Base-by-base conservation (phyloP, 2,329 filamentous ascomycete genomes). In the Rachicladosporium sp. region DNA sequence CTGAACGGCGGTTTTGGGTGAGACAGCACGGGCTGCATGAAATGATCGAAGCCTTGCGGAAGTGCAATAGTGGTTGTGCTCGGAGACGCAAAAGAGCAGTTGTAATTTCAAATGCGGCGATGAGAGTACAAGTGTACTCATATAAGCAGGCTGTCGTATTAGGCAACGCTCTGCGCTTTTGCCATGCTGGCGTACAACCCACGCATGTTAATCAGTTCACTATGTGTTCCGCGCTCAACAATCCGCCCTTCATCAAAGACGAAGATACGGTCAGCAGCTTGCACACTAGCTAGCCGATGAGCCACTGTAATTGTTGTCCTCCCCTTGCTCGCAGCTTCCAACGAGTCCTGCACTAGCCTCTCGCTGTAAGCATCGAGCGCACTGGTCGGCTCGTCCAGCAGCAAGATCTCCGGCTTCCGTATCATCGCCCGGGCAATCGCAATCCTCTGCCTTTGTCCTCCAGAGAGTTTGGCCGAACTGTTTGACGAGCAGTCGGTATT, bases 401-500 rank as follows among this genome's bases (percentile, higher is more conserved):
- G 46, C 10, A 67, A 46, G 8, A 67, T 38, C 30, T 55, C 58
- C 0, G 64, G 64, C 37, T 64, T 61, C 1, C 63, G 53, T n/a
- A 66, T 50, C 29, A 67, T 51, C 2, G 63, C 63, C 13, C 64
- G 54, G 4, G 64, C 64, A 31, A 67, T 65, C 2, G 63, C 61
- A 0, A 66, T 46, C 3, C 64, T 53, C 42, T 67, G 64, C 23
- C 59, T 54, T 36, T 67, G 64, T 3, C 64, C 63, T 21, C 64
- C 64, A 10, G 62, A 65, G 10, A 67, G 50, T 34, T 61, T 57
- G 23, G 55, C 61, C 5, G 23, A 27, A 5, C 62, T 63, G 29
- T 58, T 61, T 4, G 58, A 52, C 8, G 63, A 63, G 42, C 58
- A 61, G n/a, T 57, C 56, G 0, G 79, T 83, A 9, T 79, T 61